These are phyloP conservation scores for Kluyveromyces sp. DNA, from an alignment of 1,139 yeast genomes.

Conservation along the genomic window DNA sequence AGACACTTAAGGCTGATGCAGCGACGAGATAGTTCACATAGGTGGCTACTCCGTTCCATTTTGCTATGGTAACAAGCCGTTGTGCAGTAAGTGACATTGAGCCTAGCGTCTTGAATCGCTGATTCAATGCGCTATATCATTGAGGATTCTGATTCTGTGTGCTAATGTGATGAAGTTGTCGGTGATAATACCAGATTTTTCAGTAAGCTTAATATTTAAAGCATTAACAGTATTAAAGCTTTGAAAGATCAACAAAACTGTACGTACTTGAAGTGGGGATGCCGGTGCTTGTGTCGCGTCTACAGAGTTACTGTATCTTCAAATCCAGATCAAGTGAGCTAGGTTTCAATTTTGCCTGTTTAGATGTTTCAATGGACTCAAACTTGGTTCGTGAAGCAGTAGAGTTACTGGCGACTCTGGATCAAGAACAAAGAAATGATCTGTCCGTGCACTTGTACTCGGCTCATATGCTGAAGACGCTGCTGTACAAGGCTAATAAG, in stretches of 20 bases:
- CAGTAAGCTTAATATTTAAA: neutral
- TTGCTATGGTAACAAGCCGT: slow-evolving; percentile 39
- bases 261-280: neutral
- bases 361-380: slow-evolving; percentile 3
- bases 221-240: neutral
- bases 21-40: slow-evolving; percentile 69
- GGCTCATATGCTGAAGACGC: slow-evolving; percentile 23
- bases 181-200: neutral
- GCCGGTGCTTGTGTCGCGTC: neutral
- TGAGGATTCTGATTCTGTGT: too few species aligned
- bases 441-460: slow-evolving; percentile 30
- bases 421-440: slow-evolving; percentile 27
- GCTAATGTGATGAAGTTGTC: too few species aligned
- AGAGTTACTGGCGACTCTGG: slow-evolving; percentile 25
- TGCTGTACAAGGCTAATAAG: slow-evolving; percentile 25
- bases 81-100: slow-evolving; percentile 45
- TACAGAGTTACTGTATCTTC: neutral
- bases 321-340: neutral
- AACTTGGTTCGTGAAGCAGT: slow-evolving; percentile 18
- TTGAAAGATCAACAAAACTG: neutral
- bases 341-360: too few species aligned
- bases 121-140: too few species aligned
- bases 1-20: slow-evolving; percentile 73
- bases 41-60: slow-evolving; percentile 22
- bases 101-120: too few species aligned